Base-by-base conservation (phyloP, 352 stramenopile genomes). In the Phytophthora cactorum region DNA sequence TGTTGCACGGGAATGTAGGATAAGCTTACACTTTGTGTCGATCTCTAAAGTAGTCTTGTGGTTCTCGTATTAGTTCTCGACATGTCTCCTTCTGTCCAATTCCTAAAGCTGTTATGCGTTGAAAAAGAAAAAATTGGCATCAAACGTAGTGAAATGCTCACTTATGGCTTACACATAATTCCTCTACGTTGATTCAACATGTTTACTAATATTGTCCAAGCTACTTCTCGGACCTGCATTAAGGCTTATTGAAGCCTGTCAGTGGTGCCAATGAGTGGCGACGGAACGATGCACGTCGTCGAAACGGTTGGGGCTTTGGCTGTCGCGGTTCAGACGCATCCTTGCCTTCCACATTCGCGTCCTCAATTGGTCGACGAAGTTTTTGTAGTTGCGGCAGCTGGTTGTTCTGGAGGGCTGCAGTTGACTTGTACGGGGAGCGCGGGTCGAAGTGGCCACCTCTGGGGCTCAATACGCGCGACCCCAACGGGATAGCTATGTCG, bases 351-450 rank as follows among this genome's bases (percentile, higher is more conserved):
- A 27, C 47, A 38, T 6, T 54, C 49, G 2, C 39, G 47, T 68
- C 52, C 41, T 72, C 63, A 12, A 31, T 38, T 44, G 68, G 63
- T 43, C 63, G 63, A 50, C 58, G 68, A 17, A 72, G 32, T 17
- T 64, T 61, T 14, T 57, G 60, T 12, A 55, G 25, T n/a, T 45
- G 59, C 4, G 27, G 55, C 25, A 63, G 49, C 10, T 63, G 62
- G 4, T 46, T 36, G 31, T 51, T 67, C 41, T 72, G 69, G 17
- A 68, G 55, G 3, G 57, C 52, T 29, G 68, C 68, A 15, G 57
- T 60, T 29, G 63, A 72, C 38, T 72, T 72, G 52, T 72, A 72
- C 14, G 68, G 63, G 22, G 68, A 75, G n/a, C 55, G 52, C 12
- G 58, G 57, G 29, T 69, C 63, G n/a, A 72, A 75, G 2, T 66